A percentile compares a stretch with the other conserved stretches of the same genome.
Conservation (phyloP, 305 asterid species). For the Lippia alba region DNA sequence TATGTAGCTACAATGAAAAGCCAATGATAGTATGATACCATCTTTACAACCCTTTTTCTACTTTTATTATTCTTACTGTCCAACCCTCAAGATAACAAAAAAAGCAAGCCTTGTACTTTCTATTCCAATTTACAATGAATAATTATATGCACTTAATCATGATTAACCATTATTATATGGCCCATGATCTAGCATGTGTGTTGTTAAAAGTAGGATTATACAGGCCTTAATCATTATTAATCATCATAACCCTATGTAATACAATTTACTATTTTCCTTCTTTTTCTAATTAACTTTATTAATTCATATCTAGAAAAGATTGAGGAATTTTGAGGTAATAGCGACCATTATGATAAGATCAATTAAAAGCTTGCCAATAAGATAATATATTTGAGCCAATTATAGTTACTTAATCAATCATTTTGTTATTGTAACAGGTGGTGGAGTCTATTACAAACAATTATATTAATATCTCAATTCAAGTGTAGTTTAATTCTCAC, state of each 20-base stretch:
- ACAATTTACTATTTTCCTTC: neutral
- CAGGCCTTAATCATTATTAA: slow-evolving; percentile 31
- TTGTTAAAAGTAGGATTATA: slow-evolving; percentile 22
- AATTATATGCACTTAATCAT: slow-evolving; percentile 21
- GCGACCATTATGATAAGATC: too few relatives aligned
- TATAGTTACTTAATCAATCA: too few relatives aligned
- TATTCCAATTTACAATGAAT: slow-evolving; percentile 16
- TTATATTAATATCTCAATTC: too few relatives aligned
- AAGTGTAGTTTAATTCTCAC: too few relatives aligned
- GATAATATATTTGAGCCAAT: too few relatives aligned
- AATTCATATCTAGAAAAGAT: too few relatives aligned
- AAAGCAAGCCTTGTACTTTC: neutral
- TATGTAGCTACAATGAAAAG: neutral
- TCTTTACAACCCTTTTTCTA: neutral
- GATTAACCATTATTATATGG: slow-evolving; percentile 33
- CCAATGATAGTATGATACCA: neutral
- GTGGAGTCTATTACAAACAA: too few relatives aligned
- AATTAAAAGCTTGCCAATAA: too few relatives aligned
- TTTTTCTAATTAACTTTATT: too few relatives aligned
- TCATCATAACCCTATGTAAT: neutral
- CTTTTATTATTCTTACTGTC: neutral
- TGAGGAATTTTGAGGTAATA: too few relatives aligned
- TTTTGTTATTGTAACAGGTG: too few relatives aligned
- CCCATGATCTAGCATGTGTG: slow-evolving; percentile 37
- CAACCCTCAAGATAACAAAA: neutral